A percentile compares a stretch with the other conserved stretches of the same genome.
Conservation (phyloP, 495 filamentous ascomycete genomes). For the Penicillium subrubescens region DNA sequence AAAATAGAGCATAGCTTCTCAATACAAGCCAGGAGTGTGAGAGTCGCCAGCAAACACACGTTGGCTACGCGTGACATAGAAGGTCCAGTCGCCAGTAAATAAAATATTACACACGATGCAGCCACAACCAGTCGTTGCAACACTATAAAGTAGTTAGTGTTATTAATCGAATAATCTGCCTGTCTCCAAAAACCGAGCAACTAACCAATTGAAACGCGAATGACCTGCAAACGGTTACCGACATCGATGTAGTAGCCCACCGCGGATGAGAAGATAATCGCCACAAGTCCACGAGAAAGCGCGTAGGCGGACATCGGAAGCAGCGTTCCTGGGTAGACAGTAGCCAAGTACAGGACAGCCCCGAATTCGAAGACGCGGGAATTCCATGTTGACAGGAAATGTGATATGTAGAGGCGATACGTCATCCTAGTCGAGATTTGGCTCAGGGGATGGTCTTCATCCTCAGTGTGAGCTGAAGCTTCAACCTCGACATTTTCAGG, state of each 20-base stretch:
- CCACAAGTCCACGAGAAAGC: constrained; percentile 16
- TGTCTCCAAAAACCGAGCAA: not conserved
- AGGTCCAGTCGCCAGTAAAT: not conserved
- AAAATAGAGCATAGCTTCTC: constrained; percentile 51
- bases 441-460: not conserved
- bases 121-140: constrained; percentile 24
- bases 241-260: constrained; percentile 44
- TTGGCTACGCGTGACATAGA: not conserved
- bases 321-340: constrained; percentile 52
- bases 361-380: constrained; percentile 61
- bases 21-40: constrained; percentile 49
- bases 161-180: not conserved
- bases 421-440: not conserved
- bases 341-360: constrained; percentile 56
- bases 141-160: constrained; percentile 18
- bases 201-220: constrained; percentile 45
- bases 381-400: constrained; percentile 68
- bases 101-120: constrained; percentile 19
- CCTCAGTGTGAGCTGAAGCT: not conserved
- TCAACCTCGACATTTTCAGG: not conserved
- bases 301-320: constrained; percentile 30
- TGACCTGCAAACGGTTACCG: constrained; percentile 45
- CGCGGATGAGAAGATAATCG: constrained; percentile 27
- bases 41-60: constrained; percentile 20
- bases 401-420: constrained; percentile 48